These are phyloP conservation scores for Meyerozyma elateridarum DNA, from an alignment of 1,139 yeast genomes.

Conservation along the genomic window DNA sequence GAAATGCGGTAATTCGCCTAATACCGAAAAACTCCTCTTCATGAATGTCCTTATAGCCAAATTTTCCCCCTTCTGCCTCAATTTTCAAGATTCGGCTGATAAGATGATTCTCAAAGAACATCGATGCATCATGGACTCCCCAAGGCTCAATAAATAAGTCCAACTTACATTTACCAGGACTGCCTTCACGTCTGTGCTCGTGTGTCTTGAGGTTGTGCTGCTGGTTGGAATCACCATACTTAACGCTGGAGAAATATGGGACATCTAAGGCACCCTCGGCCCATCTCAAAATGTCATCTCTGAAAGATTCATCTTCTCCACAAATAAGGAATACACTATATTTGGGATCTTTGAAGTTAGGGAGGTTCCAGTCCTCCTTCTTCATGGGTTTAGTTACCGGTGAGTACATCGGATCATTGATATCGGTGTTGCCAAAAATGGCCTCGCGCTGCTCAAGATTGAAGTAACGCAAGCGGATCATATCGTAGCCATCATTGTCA, in stretches of 20 bases:
- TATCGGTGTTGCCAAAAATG: conserved; percentile 14
- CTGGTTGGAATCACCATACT: conserved; percentile 25
- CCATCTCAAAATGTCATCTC: conserved; percentile 40
- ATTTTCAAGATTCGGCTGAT: conserved; percentile 4
- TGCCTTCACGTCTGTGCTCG: conserved; percentile 13
- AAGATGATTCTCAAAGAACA: conserved; percentile 28
- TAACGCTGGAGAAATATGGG: conserved; percentile 18
- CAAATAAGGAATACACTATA: conserved; percentile 26
- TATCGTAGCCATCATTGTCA: conserved; percentile 30
- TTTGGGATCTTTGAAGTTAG: conserved; percentile 24
- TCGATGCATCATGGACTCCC: conserved; percentile 39
- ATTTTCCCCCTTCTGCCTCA: conserved; percentile 5
- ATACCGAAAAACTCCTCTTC: conserved; percentile 10
- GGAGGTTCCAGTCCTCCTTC: conserved; percentile 31
- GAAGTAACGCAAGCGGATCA: conserved; percentile 18
- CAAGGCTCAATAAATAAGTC: conserved; percentile 35
- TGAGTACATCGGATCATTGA: conserved; percentile 14
- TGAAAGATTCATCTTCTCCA: conserved; percentile 43
- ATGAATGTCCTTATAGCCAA: conserved; percentile 8
- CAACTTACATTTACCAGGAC: conserved; percentile 14
- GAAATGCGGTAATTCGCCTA: conserved; percentile 9
- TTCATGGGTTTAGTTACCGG: conserved; percentile 16
- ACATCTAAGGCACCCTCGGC: conserved; percentile 28
- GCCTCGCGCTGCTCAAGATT: conserved; percentile 7
- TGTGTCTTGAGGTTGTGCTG: conserved; percentile 16